Percentiles rank a stretch among this genome's conserved stretches.
phyloP scores from a whole-genome alignment of 2,329 filamentous ascomycete species.

The Bipolaris victoriae region DNA sequence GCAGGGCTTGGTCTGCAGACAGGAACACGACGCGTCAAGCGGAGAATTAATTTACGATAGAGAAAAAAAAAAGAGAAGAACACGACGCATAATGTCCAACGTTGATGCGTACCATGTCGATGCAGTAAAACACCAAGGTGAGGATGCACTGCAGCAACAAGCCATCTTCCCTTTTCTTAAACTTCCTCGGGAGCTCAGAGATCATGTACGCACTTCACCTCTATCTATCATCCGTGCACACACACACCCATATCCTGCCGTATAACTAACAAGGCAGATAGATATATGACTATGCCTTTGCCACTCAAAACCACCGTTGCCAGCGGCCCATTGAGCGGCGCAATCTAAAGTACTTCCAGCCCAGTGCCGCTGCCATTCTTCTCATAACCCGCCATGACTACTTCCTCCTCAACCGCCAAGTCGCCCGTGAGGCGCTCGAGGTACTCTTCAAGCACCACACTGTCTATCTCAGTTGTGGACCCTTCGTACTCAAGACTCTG shows the following conservation, averaged over 20 bases:
- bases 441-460: conserved; percentile 44
- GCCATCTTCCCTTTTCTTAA: conserved; percentile 38
- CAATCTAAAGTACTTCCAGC: conserved; percentile 41
- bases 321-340: conserved; percentile 44
- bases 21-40: conserved; percentile 25
- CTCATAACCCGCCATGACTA: conserved; percentile 44
- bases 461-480: conserved; percentile 44
- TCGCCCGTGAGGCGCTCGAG: conserved; percentile 45
- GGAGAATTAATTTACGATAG: not conserved
- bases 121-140: conserved; percentile 3
- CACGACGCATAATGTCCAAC: not conserved
- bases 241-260: not conserved
- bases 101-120: conserved; percentile 1
- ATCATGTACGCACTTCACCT: conserved; percentile 34
- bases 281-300: conserved; percentile 43
- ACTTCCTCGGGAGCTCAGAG: conserved; percentile 48
- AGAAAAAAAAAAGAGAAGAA: not conserved
- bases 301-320: conserved; percentile 33
- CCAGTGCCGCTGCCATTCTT: conserved; percentile 39
- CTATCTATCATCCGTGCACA: not conserved
- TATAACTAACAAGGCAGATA: conserved; percentile 10
- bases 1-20: conserved; percentile 17
- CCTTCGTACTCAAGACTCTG: conserved; percentile 42
- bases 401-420: conserved; percentile 43
- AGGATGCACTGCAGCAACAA: conserved; percentile 3